Conservation (phyloP, 2,329 filamentous ascomycete genomes). For the Amylocarpus encephaloides region DNA sequence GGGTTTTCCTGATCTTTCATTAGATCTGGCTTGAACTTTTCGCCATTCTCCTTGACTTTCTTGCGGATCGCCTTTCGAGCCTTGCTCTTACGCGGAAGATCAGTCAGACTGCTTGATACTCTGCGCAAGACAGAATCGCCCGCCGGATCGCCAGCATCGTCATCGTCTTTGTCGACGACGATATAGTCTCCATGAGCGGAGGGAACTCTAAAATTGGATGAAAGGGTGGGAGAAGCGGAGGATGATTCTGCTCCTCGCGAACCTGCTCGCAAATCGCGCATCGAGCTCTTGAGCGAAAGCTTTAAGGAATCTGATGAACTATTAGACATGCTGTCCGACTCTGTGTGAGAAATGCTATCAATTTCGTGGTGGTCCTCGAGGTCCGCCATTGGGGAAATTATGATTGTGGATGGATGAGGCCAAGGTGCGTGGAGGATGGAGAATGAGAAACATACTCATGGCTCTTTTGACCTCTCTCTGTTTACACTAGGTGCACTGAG, state of each 20-base stretch:
- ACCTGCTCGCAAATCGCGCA: not conserved
- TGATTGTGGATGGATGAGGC: no score
- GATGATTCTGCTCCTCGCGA: slow-evolving; percentile 2
- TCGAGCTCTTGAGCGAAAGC: not conserved
- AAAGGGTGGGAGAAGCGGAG: slow-evolving; percentile 1
- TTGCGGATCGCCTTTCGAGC: not conserved
- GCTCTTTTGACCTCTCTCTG: no score
- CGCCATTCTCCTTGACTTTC: not conserved
- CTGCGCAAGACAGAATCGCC: not conserved
- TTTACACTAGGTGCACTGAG: no score
- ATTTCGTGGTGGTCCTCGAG: no score
- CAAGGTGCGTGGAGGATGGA: no score
- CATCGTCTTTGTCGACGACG: not conserved
- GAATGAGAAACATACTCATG: no score
- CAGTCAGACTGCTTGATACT: not conserved
- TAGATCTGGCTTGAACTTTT: not conserved
- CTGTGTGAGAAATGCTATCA: no score
- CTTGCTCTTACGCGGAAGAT: not conserved
- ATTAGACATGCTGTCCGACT: no score
- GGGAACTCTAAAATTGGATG: slow-evolving; percentile 1
- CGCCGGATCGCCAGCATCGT: not conserved
- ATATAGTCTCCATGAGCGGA: not conserved
- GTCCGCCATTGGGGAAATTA: no score
- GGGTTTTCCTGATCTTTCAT: not conserved
- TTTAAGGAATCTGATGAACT: not conserved